Conservation (phyloP, 1,284 basidiomycete genomes). For the Microbotryum scabiosae region DNA sequence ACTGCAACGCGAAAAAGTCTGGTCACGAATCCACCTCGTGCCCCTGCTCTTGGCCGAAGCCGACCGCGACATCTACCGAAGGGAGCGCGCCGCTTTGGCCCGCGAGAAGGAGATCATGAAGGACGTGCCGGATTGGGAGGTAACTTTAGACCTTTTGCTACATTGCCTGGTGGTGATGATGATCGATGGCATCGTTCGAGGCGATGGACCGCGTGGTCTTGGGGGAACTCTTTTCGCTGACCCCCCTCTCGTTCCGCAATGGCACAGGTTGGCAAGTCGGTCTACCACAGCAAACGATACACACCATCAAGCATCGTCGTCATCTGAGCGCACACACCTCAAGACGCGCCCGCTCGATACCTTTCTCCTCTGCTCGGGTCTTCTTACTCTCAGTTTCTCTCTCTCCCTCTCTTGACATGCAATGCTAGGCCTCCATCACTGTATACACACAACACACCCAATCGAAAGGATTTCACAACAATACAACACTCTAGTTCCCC, state of each 20-base stretch:
- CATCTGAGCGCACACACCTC: slow-evolving; percentile 31
- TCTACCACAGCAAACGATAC: slow-evolving; percentile 78
- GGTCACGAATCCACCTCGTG: slow-evolving; percentile 92
- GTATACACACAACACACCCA: too few species aligned
- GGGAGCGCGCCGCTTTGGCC: slow-evolving; percentile 65
- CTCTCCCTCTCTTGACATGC: too few species aligned
- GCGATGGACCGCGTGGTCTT: neutral
- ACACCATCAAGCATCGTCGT: slow-evolving; percentile 51
- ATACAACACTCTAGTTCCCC: too few species aligned
- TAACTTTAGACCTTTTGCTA: slow-evolving; percentile 45
- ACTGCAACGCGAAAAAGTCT: slow-evolving; percentile 82
- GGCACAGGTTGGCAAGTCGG: slow-evolving; percentile 62
- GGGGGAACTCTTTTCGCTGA: slow-evolving; percentile 5
- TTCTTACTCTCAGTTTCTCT: too few species aligned
- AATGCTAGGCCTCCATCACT: too few species aligned
- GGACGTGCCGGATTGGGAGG: slow-evolving; percentile 90
- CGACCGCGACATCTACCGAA: slow-evolving; percentile 51
- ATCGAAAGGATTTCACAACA: too few species aligned
- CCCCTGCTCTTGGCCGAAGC: slow-evolving; percentile 50
- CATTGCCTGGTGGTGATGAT: neutral
- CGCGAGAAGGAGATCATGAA: slow-evolving; percentile 92
- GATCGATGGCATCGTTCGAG: neutral
- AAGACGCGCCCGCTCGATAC: too few species aligned
- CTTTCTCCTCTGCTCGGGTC: too few species aligned
- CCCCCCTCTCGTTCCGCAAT: neutral